Conservation (phyloP, 257 asterid species). For the Solanum verrucosum region DNA sequence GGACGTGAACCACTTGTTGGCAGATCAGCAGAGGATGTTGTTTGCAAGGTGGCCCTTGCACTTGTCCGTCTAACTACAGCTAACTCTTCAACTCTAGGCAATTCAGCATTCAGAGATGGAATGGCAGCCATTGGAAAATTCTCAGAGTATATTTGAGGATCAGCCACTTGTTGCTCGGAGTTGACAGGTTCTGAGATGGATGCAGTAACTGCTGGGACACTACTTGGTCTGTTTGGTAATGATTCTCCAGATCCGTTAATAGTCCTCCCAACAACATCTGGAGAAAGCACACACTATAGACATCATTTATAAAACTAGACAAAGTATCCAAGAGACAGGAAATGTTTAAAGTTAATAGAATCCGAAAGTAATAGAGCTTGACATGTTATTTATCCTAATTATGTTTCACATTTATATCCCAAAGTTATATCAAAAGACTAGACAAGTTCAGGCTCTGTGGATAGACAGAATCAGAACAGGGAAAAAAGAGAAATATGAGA, state of each 20-base stretch:
- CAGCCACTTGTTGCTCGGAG: background rate
- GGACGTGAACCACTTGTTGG: background rate
- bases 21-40: background rate
- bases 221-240: background rate
- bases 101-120: background rate
- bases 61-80: background rate
- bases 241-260: background rate
- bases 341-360: background rate
- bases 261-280: background rate
- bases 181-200: background rate
- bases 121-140: background rate
- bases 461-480: background rate
- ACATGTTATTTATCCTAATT: background rate
- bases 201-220: background rate
- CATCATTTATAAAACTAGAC: constrained; percentile 9
- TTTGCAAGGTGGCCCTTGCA: background rate
- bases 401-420: background rate
- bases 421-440: background rate
- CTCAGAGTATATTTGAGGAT: background rate
- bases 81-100: background rate
- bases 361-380: background rate
- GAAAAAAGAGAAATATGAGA: background rate
- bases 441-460: background rate
- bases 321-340: constrained; percentile 5
- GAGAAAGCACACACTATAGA: background rate